Evolutionary conservation across 257 asterid species (phyloP), one percentile per base, ranked within the genome.

Genomic region (Primulina eburnea): DNA sequence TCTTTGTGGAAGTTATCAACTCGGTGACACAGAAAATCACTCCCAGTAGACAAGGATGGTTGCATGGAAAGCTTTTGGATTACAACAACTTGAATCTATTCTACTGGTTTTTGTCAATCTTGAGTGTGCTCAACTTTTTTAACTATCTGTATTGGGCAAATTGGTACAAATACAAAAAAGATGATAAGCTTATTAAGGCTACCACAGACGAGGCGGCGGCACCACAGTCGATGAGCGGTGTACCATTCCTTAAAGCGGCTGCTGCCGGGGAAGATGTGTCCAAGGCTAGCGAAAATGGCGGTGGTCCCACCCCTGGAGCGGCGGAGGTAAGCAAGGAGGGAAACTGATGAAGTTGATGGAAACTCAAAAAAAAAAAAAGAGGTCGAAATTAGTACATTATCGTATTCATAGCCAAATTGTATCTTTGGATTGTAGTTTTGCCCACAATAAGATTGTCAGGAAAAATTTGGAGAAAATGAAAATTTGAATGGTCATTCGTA

Each of bases 101-200:
- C 66, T 86, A 86, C 16, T 86, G 89, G 91, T 79, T 83, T 61
- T 66, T 89, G 72, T 85, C 96, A 0, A 71, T 82, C 11, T 62
- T 89, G 74, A 87, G 96, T 65, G 81, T 69, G 16, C 61, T 89
- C n/a, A 89, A 89, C 80, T 89, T 89, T 70, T 77, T 78, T 7
- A 79, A 82, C 64, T 87, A 89, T 40, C 69, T 89, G 3, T 86
- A 26, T 37, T 86, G 92, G 90, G 84, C 96, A 7, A 77, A 70
- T 52, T 86, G 96, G 96, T 86, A 89, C 60, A 85, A 82, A 81
- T 86, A 86, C 60, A 86, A 86, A 76, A 38, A 65, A 5, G 82
- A 68, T 21, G 76, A 14, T 1, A 50, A 29, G 5, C 50, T 35
- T 8, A n/a, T 18, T 28, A 65, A 37, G 37, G 60, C 6, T 40